These are phyloP conservation scores for Tephrocybe sp. DNA, from an alignment of 768 basidiomycete species.

Conservation along the genomic window DNA sequence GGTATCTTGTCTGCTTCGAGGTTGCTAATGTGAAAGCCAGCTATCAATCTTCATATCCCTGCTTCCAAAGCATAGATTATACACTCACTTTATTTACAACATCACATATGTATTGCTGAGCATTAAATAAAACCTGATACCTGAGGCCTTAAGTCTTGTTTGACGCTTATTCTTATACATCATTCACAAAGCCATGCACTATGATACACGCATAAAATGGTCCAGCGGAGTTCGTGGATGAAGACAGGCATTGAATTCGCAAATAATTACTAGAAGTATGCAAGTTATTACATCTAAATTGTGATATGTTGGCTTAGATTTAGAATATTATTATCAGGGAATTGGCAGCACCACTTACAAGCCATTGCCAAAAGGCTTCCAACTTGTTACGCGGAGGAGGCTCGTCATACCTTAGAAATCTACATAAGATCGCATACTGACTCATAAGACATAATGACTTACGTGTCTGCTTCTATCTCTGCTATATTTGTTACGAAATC, in stretches of 20 bases:
- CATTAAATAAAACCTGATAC: conserved; percentile 13
- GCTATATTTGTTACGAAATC: conserved; percentile 74
- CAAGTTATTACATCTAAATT: neutral
- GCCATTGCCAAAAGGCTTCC: conserved; percentile 75
- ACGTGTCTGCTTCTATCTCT: conserved; percentile 65
- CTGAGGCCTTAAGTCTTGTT: neutral
- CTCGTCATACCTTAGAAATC: conserved; percentile 51
- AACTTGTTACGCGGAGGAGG: conserved; percentile 61
- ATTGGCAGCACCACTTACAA: no score
- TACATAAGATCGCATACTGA: neutral
- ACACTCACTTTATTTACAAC: conserved; percentile 13
- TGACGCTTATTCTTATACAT: neutral
- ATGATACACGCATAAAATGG: no score
- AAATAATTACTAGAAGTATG: no score
- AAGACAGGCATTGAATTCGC: no score
- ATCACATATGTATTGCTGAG: conserved; percentile 16
- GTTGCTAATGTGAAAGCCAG: conserved; percentile 33
- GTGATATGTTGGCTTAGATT: neutral
- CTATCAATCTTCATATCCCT: conserved; percentile 88
- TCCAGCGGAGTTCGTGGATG: no score
- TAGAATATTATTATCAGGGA: no score
- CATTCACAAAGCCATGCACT: no score
- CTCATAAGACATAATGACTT: conserved; percentile 15
- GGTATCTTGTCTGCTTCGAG: neutral
- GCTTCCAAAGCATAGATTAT: conserved; percentile 65